Base-by-base conservation (phyloP, 192 early-diverging fungal genomes). In the Rhizophlyctis rosea region DNA sequence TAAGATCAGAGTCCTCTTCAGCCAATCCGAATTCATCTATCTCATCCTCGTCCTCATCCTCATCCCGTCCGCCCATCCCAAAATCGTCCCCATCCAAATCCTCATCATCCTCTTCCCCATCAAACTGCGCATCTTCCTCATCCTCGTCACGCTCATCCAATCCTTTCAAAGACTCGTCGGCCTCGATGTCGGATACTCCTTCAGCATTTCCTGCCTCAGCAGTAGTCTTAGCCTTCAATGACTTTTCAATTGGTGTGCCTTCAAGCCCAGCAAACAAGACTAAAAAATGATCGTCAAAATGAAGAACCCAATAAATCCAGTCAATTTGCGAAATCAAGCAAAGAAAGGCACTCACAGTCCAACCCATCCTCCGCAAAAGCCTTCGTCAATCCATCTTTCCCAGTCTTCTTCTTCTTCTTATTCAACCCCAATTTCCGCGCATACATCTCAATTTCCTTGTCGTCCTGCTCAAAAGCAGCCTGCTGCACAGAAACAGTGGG, bases 361-460 rank as follows among this genome's bases (percentile, higher is more conserved):
- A 76, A 47, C 28, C 72, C 72, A 48, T 74, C 72, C 48, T 65
- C 60, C 30, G 57, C 65, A 34, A 74, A 74, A 14, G 55, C 48
- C 2, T 50, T 52, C 11, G 68, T 59, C n/a, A 69, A 7, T n/a
- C n/a, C n/a, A n/a, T n/a, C n/a, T n/a, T n/a, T n/a, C n/a, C n/a
- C n/a, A n/a, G n/a, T n/a, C 7, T 64, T 59, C 28, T 69, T 57
- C 21, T 63, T 67, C 25, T 59, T 57, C 5, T 58, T 34, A 59
- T 77, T 77, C 18, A 77, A 55, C 32, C 55, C 49, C 34, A 77
- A 59, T 49, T 57, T 57, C 36, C 67, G 70, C 24, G 72, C 56
- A 30, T 71, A 76, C 27, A 36, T 59, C 33, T 7, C 36, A 47
- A 77, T 77, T 7, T 70, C 59, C 4, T 4, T 24, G 13, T 75